phyloP scores from a whole-genome alignment of 345 rosid species.

The Hevea brasiliensis region DNA sequence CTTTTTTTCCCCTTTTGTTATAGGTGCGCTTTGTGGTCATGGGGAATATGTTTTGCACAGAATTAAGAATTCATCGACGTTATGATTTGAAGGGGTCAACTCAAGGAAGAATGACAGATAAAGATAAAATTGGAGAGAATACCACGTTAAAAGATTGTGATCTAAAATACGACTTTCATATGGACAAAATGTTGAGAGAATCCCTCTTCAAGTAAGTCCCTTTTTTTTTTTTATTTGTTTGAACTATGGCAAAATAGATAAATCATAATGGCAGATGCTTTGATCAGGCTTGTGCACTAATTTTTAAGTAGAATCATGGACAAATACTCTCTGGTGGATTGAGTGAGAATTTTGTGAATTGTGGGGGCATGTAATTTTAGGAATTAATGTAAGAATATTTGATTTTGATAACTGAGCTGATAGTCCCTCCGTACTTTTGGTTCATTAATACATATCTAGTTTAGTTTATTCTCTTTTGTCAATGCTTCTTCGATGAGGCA shows the following conservation, averaged over 20 bases:
- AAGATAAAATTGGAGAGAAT: constrained; percentile 58
- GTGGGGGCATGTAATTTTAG: not conserved
- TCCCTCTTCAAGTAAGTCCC: constrained; percentile 72
- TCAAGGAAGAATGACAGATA: constrained; percentile 73
- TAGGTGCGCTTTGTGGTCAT: constrained; percentile 97
- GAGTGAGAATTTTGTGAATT: not conserved
- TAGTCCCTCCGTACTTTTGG: not conserved
- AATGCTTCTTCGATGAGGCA: not conserved
- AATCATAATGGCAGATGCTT: not conserved
- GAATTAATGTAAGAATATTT: not conserved
- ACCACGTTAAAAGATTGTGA: constrained; percentile 91
- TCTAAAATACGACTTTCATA: constrained; percentile 70
- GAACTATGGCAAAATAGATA: not conserved
- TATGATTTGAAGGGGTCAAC: constrained; percentile 95
- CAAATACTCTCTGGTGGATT: not conserved
- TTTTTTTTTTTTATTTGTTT: not conserved
- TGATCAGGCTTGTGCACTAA: not conserved
- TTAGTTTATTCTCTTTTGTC: not conserved
- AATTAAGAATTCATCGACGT: constrained; percentile 79
- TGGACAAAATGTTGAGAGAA: constrained; percentile 81
- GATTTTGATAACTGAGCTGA: not conserved
- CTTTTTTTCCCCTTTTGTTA: constrained; percentile 24
- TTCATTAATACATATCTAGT: not conserved
- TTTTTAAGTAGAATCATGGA: not conserved
- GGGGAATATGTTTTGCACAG: constrained; percentile 99